Evolutionary conservation across 2,329 filamentous ascomycete species (phyloP).

Genomic region (Penicillium corylophilum): DNA sequence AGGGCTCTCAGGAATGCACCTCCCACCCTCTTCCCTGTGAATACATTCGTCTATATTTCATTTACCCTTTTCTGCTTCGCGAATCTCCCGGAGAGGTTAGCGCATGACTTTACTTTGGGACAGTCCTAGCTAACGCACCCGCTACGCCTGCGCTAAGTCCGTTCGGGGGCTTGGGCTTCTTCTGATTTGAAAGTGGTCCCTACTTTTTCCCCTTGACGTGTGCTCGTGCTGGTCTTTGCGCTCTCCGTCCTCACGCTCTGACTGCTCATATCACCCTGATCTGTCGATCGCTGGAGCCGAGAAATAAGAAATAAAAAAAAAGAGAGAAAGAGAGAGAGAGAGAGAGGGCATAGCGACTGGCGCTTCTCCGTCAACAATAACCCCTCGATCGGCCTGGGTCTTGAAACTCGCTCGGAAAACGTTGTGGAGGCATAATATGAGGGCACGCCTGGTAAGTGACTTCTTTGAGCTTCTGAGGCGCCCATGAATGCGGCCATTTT

Average conservation of each 20-base stretch:
- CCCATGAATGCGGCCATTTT: conserved; percentile 14
- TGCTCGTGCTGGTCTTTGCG: neutral
- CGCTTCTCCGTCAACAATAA: neutral
- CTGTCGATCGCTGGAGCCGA: conserved; percentile 17
- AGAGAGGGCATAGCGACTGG: conserved; percentile 16
- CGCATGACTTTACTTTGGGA: conserved; percentile 1
- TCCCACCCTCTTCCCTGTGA: neutral
- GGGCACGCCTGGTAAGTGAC: conserved; percentile 17
- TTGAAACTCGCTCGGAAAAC: neutral
- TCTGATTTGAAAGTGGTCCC: neutral
- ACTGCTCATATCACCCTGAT: conserved; percentile 7
- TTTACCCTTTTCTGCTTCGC: neutral
- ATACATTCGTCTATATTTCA: neutral
- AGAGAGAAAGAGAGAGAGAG: too few species aligned
- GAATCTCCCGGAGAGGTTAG: conserved; percentile 5
- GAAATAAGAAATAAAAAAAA: too few species aligned
- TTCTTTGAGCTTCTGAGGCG: neutral
- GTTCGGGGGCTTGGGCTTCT: conserved; percentile 7
- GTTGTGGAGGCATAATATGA: conserved; percentile 15
- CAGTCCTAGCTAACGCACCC: conserved; percentile 8
- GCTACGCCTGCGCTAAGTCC: conserved; percentile 12
- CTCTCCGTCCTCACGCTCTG: neutral
- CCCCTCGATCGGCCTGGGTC: neutral
- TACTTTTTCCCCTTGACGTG: conserved; percentile 2
- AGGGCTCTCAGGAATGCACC: conserved; percentile 3